Evolutionary conservation across 352 stramenopile species (phyloP), one percentile per base, ranked within the genome.

Genomic region (Phytophthora meadii): DNA sequence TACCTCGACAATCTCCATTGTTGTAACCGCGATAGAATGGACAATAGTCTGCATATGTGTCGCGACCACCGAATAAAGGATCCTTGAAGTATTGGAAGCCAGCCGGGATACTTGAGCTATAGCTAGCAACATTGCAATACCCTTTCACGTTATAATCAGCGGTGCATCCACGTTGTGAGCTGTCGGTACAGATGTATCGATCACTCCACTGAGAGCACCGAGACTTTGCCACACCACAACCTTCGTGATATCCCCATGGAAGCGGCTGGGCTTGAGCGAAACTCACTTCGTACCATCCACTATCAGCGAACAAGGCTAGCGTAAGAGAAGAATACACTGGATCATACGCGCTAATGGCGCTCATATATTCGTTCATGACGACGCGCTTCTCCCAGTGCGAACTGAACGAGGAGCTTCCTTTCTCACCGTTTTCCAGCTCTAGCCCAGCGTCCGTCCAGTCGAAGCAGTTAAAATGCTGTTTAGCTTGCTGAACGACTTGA

Each of bases 361-460:
- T 93, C 87, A 94, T 94, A 58, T 91, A 93, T 65, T 94, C 87
- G 37, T 94, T 92, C 76, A 88, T 87, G 3, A 90, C 66, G 14
- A 92, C 46, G 17, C 87, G 84, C 34, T 95, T 93, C n/a, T 95
- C 87, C 85, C 85, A 93, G 61, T 95, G 87, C 3, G 81, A 91
- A 9, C 79, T 90, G 46, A 85, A 90, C 14, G 76, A 77, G 0
- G 77, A 63, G 46, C 79, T 87, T 5, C 87, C 85, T 1, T 76
- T 74, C 19, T 82, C 79, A 1, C 85, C 84, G 36, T 95, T 92
- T 54, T 95, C 87, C 22, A 95, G 63, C 54, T 93, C 87, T 1
- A 88, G 49, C 0, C 86, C 86, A 5, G 84, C 83, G 48, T 79
- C 70, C 4, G 67, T 48, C 82, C 82, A 90, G 32, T 92, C 73